Evolutionary conservation across 345 rosid genomes (phyloP).

Genomic region (Euphorbia tirucalli): DNA sequence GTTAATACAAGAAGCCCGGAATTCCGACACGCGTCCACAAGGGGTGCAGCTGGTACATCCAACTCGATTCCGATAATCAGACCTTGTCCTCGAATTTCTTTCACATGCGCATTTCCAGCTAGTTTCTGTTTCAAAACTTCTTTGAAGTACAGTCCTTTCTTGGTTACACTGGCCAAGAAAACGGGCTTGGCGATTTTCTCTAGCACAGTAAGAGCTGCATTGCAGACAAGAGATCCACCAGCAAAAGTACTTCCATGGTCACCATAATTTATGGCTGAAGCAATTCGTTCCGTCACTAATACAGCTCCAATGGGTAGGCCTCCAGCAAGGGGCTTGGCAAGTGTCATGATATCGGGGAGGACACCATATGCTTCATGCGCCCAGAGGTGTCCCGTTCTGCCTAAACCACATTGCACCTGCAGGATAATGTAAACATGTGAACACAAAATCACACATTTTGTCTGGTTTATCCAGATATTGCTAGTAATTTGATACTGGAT

Average conservation of each 20-base stretch:
- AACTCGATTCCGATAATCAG: constrained; percentile 78
- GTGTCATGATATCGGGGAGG: constrained; percentile 83
- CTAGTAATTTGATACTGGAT: not conserved
- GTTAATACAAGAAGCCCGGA: constrained; percentile 68
- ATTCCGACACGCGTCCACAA: constrained; percentile 73
- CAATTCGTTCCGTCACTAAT: constrained; percentile 72
- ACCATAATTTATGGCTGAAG: constrained; percentile 59
- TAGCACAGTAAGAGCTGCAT: constrained; percentile 60
- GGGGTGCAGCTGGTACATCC: constrained; percentile 58
- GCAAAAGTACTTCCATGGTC: constrained; percentile 97
- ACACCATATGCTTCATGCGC: constrained; percentile 67
- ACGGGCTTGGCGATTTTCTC: constrained; percentile 65
- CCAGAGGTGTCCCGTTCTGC: constrained; percentile 79
- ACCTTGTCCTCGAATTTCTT: constrained; percentile 80
- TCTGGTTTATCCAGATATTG: no score
- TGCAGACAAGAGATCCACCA: constrained; percentile 73
- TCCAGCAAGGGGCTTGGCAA: constrained; percentile 96
- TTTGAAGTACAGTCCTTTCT: constrained; percentile 67
- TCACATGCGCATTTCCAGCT: constrained; percentile 65
- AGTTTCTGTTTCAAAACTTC: constrained; percentile 52
- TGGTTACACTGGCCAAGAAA: constrained; percentile 66
- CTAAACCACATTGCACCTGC: constrained; percentile 89
- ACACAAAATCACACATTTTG: not conserved
- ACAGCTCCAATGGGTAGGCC: constrained; percentile 89
- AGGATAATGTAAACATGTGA: not conserved